Percentiles rank a stretch among this genome's conserved stretches.
phyloP scores from a whole-genome alignment of 768 basidiomycete species.

The Naematelia aurantialba region DNA sequence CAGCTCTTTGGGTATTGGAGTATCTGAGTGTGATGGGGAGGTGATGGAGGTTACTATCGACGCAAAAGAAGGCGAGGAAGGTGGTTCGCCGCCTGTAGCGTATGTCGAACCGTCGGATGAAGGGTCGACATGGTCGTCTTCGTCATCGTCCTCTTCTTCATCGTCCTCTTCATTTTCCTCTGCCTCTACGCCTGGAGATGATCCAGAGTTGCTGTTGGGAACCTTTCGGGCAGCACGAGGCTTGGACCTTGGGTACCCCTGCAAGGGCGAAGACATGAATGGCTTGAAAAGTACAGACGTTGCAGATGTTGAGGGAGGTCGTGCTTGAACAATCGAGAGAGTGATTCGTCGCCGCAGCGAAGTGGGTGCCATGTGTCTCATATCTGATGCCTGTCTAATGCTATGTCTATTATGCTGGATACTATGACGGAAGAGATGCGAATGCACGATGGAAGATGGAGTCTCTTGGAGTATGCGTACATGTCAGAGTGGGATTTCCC shows the following conservation, averaged over 20 bases:
- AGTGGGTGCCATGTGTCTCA: neutral
- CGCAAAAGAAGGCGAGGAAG: neutral
- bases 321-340: neutral
- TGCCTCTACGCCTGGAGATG: neutral
- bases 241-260: neutral
- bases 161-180: too few relatives aligned
- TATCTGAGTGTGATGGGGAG: neutral
- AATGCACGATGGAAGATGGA: neutral
- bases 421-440: neutral
- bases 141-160: too few relatives aligned
- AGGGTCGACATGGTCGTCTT: neutral
- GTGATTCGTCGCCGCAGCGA: neutral
- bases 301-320: neutral
- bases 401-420: neutral
- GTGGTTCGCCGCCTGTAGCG: neutral
- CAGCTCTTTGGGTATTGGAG: constrained; percentile 6
- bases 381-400: neutral
- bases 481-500: too few relatives aligned
- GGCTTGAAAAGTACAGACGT: neutral
- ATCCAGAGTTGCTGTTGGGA: neutral
- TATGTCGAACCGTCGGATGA: neutral
- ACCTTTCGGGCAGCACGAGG: neutral
- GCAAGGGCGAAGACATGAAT: neutral
- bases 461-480: too few relatives aligned
- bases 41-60: constrained; percentile 4